These are phyloP conservation scores for Tulasnella sp. DNA, from an alignment of 768 basidiomycete species.

Conservation along the genomic window DNA sequence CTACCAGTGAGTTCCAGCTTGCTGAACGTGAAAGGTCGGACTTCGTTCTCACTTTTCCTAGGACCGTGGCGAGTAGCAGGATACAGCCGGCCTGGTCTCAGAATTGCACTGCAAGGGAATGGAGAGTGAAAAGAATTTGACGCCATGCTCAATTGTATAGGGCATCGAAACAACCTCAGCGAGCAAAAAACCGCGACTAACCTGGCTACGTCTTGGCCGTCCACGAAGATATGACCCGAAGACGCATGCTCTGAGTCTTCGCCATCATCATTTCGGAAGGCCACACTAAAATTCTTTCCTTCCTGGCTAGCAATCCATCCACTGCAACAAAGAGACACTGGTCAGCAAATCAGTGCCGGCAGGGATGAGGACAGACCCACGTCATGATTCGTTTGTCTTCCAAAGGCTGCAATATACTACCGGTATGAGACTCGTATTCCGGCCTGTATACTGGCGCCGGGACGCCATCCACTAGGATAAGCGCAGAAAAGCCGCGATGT, in stretches of 20 bases:
- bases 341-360: neutral
- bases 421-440: conserved; percentile 1
- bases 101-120: neutral
- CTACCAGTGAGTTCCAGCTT: conserved; percentile 5
- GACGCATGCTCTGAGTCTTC: conserved; percentile 5
- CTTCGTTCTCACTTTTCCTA: neutral
- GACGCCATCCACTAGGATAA: neutral
- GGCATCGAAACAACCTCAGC: too few relatives aligned
- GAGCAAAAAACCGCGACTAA: neutral
- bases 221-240: conserved; percentile 1
- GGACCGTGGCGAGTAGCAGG: conserved; percentile 1
- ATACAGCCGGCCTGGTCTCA: neutral
- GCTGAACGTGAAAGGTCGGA: conserved; percentile 4
- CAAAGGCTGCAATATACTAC: neutral
- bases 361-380: neutral
- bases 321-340: neutral
- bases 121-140: neutral
- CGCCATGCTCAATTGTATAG: too few relatives aligned
- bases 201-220: conserved; percentile 5
- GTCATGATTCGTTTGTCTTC: conserved; percentile 7
- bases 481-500: neutral
- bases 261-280: conserved; percentile 1
- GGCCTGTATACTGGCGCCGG: conserved; percentile 1
- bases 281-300: conserved; percentile 3
- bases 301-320: conserved; percentile 3